phyloP scores from a whole-genome alignment of 2,329 filamentous ascomycete genomes.

The Colletotrichum lentis region DNA sequence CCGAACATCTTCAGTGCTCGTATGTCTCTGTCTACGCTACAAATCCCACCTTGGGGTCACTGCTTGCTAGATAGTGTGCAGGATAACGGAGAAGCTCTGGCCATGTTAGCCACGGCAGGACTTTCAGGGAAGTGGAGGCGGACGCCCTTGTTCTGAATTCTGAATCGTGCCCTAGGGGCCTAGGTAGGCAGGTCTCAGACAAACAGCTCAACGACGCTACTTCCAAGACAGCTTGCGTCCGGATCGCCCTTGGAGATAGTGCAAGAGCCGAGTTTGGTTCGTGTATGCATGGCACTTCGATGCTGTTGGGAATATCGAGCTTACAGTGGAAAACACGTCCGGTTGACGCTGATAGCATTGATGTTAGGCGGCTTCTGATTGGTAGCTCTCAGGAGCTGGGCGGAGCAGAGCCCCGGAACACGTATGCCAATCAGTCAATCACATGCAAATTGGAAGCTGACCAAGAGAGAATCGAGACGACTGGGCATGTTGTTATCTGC shows the following conservation, averaged over 20 bases:
- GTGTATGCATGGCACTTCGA: neutral
- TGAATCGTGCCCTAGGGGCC: neutral
- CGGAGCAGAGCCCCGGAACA: neutral
- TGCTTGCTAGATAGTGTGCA: neutral
- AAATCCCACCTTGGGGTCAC: neutral
- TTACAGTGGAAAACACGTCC: neutral
- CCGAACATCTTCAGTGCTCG: conserved; percentile 4
- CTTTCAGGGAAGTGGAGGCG: neutral
- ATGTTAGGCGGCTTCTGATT: neutral
- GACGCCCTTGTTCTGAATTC: neutral
- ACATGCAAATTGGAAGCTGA: conserved; percentile 27
- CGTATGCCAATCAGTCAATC: conserved; percentile 7
- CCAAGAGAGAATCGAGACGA: neutral
- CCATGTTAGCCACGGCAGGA: neutral
- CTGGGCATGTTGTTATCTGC: neutral
- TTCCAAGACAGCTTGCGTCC: conserved; percentile 14
- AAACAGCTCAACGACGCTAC: conserved; percentile 31
- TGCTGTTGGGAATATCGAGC: neutral
- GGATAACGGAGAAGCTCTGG: neutral
- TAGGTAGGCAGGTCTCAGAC: conserved; percentile 25
- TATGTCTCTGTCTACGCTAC: conserved; percentile 3
- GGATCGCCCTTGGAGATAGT: neutral
- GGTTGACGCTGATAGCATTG: neutral
- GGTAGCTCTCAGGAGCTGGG: neutral
- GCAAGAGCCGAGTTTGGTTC: neutral